Percentiles rank a stretch among this genome's conserved stretches.
Evolutionary conservation across 2,329 filamentous ascomycete species (phyloP).

Genomic region (Ampelomyces quisqualis): DNA sequence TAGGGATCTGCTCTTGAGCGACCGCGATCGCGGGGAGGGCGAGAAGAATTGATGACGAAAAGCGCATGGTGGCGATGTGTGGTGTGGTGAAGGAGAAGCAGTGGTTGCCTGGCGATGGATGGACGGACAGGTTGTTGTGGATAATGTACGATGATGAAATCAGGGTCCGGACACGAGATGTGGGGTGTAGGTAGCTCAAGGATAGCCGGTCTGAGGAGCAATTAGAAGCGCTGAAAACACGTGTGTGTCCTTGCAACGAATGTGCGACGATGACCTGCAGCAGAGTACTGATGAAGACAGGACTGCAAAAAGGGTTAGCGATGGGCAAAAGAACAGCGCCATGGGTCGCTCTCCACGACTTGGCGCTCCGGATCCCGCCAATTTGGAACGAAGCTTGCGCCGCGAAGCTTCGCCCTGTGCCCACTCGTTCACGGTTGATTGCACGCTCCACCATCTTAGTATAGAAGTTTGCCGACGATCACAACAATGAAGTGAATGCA

Average conservation of each 20-base stretch:
- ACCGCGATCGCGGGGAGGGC: slow-evolving; percentile 53
- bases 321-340: slow-evolving; percentile 11
- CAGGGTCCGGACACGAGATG: slow-evolving; percentile 25
- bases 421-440: slow-evolving; percentile 12
- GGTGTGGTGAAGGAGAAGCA: slow-evolving; percentile 7
- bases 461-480: too few relatives aligned
- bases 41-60: slow-evolving; percentile 54
- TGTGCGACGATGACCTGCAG: neutral
- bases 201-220: slow-evolving; percentile 10
- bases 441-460: too few relatives aligned
- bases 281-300: slow-evolving; percentile 8
- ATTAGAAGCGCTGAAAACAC: slow-evolving; percentile 3
- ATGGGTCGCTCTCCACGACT: slow-evolving; percentile 10
- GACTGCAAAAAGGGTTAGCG: slow-evolving; percentile 4
- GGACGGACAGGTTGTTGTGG: neutral
- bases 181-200: slow-evolving; percentile 16
- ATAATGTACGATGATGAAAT: slow-evolving; percentile 17
- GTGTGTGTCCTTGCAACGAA: slow-evolving; percentile 5
- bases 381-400: slow-evolving; percentile 16
- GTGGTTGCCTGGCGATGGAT: slow-evolving; percentile 1
- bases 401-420: slow-evolving; percentile 11
- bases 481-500: too few relatives aligned
- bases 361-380: slow-evolving; percentile 12
- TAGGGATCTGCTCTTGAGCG: slow-evolving; percentile 60
- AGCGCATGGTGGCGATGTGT: slow-evolving; percentile 50